Evolutionary conservation across 2,329 filamentous ascomycete genomes (phyloP).

Genomic region (Trichoderma aggressivum): DNA sequence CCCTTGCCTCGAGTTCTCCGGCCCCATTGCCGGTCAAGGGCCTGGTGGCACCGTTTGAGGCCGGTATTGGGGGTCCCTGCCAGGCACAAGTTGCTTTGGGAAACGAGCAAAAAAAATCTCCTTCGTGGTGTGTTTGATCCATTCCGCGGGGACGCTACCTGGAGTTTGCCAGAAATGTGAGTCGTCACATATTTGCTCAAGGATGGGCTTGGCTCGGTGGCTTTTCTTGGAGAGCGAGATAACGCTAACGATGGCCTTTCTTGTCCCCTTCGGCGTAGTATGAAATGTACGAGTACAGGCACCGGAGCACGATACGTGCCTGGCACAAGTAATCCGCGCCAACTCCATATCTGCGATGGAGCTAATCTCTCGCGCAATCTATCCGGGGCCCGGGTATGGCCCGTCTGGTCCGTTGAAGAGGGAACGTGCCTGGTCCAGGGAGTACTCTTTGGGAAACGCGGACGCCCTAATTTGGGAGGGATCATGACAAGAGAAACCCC

Average conservation of each 20-base stretch:
- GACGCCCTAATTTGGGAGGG: constrained; percentile 5
- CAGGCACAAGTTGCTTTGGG: background rate
- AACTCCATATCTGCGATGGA: constrained; percentile 16
- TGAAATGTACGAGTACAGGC: background rate
- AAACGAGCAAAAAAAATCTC: background rate
- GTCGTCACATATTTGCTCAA: constrained; percentile 2
- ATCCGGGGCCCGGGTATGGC: constrained; percentile 17
- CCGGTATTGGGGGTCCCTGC: background rate
- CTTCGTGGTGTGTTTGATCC: background rate
- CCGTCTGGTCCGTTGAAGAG: constrained; percentile 11
- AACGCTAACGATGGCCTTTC: background rate
- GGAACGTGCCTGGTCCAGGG: constrained; percentile 8
- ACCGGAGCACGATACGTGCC: background rate
- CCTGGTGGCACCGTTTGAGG: background rate
- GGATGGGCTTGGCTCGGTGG: constrained; percentile 13
- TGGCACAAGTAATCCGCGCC: background rate
- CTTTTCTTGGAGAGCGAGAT: constrained; percentile 9
- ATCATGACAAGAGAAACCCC: background rate
- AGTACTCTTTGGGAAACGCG: constrained; percentile 8
- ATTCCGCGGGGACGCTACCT: constrained; percentile 6
- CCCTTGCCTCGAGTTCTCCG: background rate
- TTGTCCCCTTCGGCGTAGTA: background rate
- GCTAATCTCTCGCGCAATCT: constrained; percentile 19
- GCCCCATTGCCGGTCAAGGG: constrained; percentile 7
- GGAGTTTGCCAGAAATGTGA: background rate